Evolutionary conservation across 441 rosid species (phyloP), one percentile per base, ranked within the genome.

Genomic region (Syzygium malaccense): DNA sequence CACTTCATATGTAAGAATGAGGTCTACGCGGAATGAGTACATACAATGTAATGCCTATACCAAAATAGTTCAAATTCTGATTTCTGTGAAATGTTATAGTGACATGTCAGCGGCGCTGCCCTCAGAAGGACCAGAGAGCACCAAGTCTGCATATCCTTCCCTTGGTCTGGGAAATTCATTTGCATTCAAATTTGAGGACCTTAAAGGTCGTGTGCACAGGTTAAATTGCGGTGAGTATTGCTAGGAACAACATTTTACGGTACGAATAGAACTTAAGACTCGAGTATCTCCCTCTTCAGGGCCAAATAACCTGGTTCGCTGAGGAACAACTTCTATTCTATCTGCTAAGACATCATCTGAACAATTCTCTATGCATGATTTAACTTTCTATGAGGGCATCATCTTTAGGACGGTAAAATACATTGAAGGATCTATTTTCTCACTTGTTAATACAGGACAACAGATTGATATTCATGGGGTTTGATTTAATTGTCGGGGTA

Each of bases 21-120:
- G 58, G 62, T 33, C 28, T 85, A 55, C n/a, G 8, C 17, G 58
- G 64, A 55, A 25, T 23, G 19, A 85, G 25, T 1, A 85, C 58
- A 56, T 15, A 55, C 10, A 10, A 12, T 33, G 19, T 85, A 85
- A 55, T 33, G n/a, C 51, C 23, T 85, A 33, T 25, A 30, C 53
- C 11, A 56, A 85, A 54, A 28, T 53, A 2, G 28, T 85, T 20
- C 18, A 55, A 75, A 75, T 41, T 75, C 49, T 41, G 15, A 41
- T 75, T 75, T 80, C 58, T 85, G 64, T 18, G 48, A 62, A 68
- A 78, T 90, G 71, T 89, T 89, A 45, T 84, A 96, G 98, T 89
- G 99, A 98, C 86, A 90, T 95, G 93, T 98, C 99, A n/a, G 90
- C 93, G 87, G 88, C 93, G 85, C 87, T 95, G 93, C 92, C 95